Base-by-base conservation (phyloP, 106 monocot species). In the Allium fistulosum region DNA sequence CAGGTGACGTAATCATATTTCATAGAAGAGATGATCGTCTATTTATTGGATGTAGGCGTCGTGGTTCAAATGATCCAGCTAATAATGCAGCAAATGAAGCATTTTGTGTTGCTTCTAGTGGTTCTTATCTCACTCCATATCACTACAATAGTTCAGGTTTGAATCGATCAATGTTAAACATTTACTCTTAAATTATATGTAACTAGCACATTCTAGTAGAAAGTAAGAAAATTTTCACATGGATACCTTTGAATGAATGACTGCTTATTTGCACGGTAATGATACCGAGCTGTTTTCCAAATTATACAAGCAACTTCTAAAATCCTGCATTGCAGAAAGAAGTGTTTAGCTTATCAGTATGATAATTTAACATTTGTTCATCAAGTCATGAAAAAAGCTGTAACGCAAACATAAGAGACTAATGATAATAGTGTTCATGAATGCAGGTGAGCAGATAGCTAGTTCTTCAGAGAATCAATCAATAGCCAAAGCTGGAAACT, bases 1-100 rank as follows among this genome's bases (percentile, higher is more conserved):
- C 86, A 72, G 22, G 80, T 72, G 75, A 17, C 68, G 11, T 87
- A 73, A 87, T 87, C 9, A 46, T 80, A 28, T 87, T 87, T 2
- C 11, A 49, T 6, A n/a, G 48, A 6, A 12, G 13, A 7, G 80
- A 66, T 8, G 59, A 71, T 26, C 48, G 46, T 11, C 26, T 75
- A 53, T 75, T 46, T 48, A 80, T 80, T 10, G 66, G 61, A 6
- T 75, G 75, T 55, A 59, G 80, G 60, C 70, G 80, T 4, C 61
- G 72, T 3, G 17, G 65, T 27, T 68, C 28, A 52, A 46, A 78
- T 12, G 46, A 9, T 7, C 10, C 67, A 14, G n/a, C 57, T 8
- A 13, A 11, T 15, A 13, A 63, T 1, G 7, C 48, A 8, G 55
- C 50, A 48, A 11, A 48, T 10, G 15, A 48, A 2, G 26, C 49